Evolutionary conservation across 208 protist genomes (phyloP).

Genomic region (Strigomonas culicis): DNA sequence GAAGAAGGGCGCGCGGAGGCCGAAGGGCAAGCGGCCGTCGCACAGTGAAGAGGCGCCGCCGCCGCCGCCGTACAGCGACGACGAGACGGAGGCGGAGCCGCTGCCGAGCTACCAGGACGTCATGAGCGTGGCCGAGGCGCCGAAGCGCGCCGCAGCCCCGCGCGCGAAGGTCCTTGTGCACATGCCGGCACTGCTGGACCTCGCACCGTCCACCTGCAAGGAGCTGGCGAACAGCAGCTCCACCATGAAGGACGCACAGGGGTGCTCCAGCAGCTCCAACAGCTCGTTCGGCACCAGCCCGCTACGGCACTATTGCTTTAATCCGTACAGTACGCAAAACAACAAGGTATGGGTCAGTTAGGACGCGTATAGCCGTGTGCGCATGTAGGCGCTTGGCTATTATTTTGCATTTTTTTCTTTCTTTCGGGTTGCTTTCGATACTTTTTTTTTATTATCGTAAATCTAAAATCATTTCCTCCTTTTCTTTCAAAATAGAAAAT

Average conservation of each 20-base stretch:
- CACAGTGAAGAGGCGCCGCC: not conserved
- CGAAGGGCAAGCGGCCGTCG: not conserved
- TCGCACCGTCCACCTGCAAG: too few species aligned
- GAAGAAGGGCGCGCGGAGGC: conserved; percentile 9
- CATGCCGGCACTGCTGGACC: too few species aligned
- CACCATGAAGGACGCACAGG: too few species aligned
- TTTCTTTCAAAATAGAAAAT: not conserved
- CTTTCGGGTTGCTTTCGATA: not conserved
- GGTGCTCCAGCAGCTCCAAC: not conserved
- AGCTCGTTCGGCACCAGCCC: not conserved
- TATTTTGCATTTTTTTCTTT: not conserved
- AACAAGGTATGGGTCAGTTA: conserved; percentile 8
- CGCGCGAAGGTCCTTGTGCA: too few species aligned
- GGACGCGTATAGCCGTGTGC: not conserved
- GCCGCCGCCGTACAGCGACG: conserved; percentile 12
- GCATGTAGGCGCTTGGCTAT: not conserved
- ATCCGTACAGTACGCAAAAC: too few species aligned
- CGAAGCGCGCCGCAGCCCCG: not conserved
- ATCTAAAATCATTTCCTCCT: not conserved
- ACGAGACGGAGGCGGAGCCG: conserved; percentile 14
- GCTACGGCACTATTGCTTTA: not conserved
- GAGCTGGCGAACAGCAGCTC: too few species aligned
- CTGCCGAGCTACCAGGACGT: conserved; percentile 14
- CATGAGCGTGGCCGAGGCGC: not conserved
- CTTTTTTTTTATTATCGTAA: not conserved